Evolutionary conservation across 805 yeast species (phyloP), one percentile per base, ranked within the genome.

Genomic region (Candida pini): DNA sequence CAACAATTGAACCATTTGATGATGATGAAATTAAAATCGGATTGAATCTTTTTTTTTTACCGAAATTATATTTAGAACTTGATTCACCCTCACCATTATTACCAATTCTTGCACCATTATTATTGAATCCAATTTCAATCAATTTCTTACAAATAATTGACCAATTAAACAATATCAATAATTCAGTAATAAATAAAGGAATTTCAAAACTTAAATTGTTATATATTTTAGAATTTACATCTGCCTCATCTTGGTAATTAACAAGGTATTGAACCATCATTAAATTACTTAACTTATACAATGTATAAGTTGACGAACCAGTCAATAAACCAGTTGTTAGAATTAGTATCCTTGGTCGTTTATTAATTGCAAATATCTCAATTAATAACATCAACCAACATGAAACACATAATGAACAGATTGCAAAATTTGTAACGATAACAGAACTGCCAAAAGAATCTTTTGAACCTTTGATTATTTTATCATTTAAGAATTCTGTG

Each of bases 321-420:
- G 86, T 74, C 37, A 69, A 70, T 35, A 76, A 62, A 15, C 78
- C 44, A n/a, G 81, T 74, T 5, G 83, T 75, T 8, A 78, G 20
- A 26, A 71, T 72, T 24, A 84, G 69, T 28, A 77, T 54, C 26
- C 63, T 51, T 4, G 89, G 87, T 36, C 81, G 72, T 18, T 72
- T 61, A 44, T 73, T 73, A 26, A 71, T 73, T 15, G 76, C 69
- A 21, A 84, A 52, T 15, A 72, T 49, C 28, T 81, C 62, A 22
- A 82, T 56, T 13, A 81, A 40, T 33, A 80, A 58, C 18, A 85
- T 62, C 76, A 83, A 75, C 94, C 94, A 85, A 18, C 79, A 64
- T 12, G 80, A 69, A 5, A 76, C 73, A 40, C 76, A 74, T 14
- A 73, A 63, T 0, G 78, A 74, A 35, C 75, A 66, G 4, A 71